A percentile compares a stretch with the other conserved stretches of the same genome.
Conservation (phyloP, 306 rosid species). For the Cucumis sativus region Cucumber_9930_V3 NC_026659.2:4945501-4946000, state of each 20-base stretch:
- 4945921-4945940: conserved; percentile 5
- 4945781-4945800: conserved; percentile 8
- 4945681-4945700: too few relatives aligned
- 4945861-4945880: conserved; percentile 3
- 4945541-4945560: conserved; percentile 4
- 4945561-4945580: conserved; percentile 5
- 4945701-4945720: neutral
- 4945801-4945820: conserved; percentile 6
- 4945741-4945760: conserved; percentile 10
- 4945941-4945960: neutral
- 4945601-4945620: neutral
- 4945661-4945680: neutral
- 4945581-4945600: conserved; percentile 3
- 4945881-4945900: neutral
- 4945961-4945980: neutral
- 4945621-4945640: neutral
- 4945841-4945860: neutral
- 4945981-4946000: neutral
- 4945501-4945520: neutral
- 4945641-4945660: neutral
- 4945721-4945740: conserved; percentile 7
- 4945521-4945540: neutral
- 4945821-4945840: conserved; percentile 4
- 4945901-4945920: neutral
- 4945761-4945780: conserved; percentile 6